Evolutionary conservation across 129 eudicot genomes (phyloP).

Genomic region (Flaveria bidentis): DNA sequence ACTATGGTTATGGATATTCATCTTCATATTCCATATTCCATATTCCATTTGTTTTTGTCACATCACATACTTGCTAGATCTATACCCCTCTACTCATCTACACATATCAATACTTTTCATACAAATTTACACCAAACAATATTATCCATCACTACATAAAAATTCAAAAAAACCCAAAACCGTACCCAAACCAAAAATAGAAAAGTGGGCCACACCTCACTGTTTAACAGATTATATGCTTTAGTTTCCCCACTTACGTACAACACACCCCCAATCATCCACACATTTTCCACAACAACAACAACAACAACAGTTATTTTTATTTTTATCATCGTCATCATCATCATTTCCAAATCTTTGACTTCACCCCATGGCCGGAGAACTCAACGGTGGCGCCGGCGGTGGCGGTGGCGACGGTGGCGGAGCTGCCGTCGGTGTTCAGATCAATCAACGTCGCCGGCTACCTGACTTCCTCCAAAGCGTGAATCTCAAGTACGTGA

Average conservation of each 20-base stretch:
- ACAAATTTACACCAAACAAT: no score
- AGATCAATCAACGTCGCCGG: constrained; percentile 44
- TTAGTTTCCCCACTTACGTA: background rate
- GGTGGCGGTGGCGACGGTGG: background rate
- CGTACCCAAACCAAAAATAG: no score
- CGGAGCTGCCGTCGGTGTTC: constrained; percentile 34
- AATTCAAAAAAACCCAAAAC: no score
- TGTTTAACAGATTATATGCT: background rate
- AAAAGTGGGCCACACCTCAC: background rate
- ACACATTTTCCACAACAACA: background rate
- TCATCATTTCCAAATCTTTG: background rate
- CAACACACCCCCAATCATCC: background rate
- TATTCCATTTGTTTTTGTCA: no score
- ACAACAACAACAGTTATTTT: background rate
- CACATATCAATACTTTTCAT: no score
- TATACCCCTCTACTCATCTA: no score
- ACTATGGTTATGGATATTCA: no score
- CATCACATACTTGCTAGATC: no score
- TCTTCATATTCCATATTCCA: no score
- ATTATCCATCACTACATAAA: no score
- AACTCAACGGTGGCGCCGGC: background rate
- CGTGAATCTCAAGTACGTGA: constrained; percentile 65
- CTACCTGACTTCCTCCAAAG: constrained; percentile 62
- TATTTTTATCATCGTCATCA: background rate
- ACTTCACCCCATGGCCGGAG: constrained; percentile 14